These are phyloP conservation scores for Haematococcus sp. DNA, from an alignment of 139 green algal genomes.

Conservation along the genomic window DNA sequence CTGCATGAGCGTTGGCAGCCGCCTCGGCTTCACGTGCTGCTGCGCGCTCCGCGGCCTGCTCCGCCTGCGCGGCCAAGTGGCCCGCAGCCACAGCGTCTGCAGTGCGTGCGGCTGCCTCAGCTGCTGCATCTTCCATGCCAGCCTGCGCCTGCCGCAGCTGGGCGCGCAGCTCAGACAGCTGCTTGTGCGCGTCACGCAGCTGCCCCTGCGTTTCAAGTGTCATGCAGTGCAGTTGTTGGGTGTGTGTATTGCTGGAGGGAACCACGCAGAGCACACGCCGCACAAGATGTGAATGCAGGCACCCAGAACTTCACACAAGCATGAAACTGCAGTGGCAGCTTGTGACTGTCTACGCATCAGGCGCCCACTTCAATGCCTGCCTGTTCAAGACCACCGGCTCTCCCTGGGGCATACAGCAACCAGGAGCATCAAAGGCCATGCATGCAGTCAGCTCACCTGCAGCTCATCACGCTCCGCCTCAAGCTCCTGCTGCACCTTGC, in stretches of 20 bases:
- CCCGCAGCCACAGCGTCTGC: constrained; percentile 27
- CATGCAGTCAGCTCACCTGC: constrained; percentile 17
- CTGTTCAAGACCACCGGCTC: too few species aligned
- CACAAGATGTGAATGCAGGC: too few species aligned
- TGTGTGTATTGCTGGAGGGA: too few species aligned
- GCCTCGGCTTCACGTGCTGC: constrained; percentile 24
- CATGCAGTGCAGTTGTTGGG: too few species aligned
- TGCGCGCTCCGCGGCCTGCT: constrained; percentile 33
- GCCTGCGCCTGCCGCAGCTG: constrained; percentile 23
- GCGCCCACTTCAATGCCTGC: too few species aligned
- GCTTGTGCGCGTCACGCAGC: background rate
- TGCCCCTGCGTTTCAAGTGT: constrained; percentile 1
- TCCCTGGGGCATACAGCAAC: too few species aligned
- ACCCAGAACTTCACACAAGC: too few species aligned
- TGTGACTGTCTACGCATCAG: too few species aligned
- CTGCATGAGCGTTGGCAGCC: constrained; percentile 13
- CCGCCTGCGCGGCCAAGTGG: constrained; percentile 33
- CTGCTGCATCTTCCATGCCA: constrained; percentile 21
- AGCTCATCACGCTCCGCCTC: constrained; percentile 47
- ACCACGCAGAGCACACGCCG: too few species aligned
- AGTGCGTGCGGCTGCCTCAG: constrained; percentile 33
- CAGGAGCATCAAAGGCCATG: background rate
- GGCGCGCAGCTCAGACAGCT: constrained; percentile 9
- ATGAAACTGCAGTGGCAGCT: too few species aligned
- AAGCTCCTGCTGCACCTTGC: constrained; percentile 41